phyloP scores from a whole-genome alignment of 371 early-diverging fungal species.

The Saksenaea vasiformis region DNA sequence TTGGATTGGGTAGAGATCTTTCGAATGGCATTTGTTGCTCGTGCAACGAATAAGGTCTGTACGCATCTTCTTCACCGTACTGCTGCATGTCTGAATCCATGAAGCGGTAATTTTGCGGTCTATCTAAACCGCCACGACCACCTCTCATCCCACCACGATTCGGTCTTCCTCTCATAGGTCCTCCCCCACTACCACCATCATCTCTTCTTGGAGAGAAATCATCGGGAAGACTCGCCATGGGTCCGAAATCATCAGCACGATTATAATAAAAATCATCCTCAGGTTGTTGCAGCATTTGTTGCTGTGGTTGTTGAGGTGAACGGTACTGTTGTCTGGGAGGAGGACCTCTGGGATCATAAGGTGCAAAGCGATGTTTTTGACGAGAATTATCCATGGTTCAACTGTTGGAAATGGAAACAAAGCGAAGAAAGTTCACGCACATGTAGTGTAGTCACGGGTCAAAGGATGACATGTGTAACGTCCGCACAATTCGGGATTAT shows the following conservation, averaged over 20 bases:
- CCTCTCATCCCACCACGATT: slow-evolving; percentile 2
- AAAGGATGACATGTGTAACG: background rate
- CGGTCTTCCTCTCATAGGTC: background rate
- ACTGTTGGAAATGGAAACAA: background rate
- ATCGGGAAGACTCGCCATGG: background rate
- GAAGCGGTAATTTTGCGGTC: background rate
- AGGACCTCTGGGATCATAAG: slow-evolving; percentile 1
- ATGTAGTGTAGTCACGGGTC: background rate
- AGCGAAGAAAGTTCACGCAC: background rate
- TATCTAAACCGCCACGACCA: background rate
- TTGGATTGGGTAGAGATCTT: background rate
- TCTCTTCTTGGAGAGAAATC: background rate
- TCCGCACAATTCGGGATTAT: no score
- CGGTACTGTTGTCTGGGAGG: background rate
- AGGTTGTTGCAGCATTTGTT: background rate
- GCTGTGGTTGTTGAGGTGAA: background rate
- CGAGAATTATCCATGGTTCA: slow-evolving; percentile 4
- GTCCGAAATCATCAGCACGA: background rate
- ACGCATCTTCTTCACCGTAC: background rate
- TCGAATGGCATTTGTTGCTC: slow-evolving; percentile 4
- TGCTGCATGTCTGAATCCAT: slow-evolving; percentile 1
- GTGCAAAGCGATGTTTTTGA: slow-evolving; percentile 1
- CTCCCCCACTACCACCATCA: background rate
- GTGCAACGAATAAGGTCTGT: background rate
- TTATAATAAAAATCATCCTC: background rate